phyloP scores from a whole-genome alignment of 202 grass and related monocot genomes.

The Carex arenaria region DNA sequence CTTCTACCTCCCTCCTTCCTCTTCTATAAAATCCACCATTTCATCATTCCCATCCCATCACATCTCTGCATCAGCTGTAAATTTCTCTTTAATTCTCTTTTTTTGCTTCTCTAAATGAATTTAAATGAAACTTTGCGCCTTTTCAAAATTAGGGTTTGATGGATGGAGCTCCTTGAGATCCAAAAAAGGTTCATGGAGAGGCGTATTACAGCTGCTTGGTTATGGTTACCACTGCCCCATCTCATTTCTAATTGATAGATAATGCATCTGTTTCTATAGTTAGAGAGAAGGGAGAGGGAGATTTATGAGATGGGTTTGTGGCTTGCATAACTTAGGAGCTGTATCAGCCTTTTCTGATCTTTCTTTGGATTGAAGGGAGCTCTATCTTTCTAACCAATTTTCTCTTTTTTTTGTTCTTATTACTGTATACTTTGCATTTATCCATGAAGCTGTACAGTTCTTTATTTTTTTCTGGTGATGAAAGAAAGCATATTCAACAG shows the following conservation, averaged over 20 bases:
- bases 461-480: neutral
- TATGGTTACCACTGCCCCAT: constrained; percentile 88
- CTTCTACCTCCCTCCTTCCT: neutral
- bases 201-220: constrained; percentile 56
- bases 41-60: neutral
- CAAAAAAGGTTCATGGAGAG: constrained; percentile 49
- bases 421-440: neutral
- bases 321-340: constrained; percentile 84
- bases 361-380: constrained; percentile 99
- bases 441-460: neutral
- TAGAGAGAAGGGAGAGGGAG: neutral
- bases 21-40: neutral
- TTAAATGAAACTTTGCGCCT: too few species aligned
- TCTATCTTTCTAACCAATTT: constrained; percentile 42
- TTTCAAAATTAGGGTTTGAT: neutral
- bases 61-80: neutral
- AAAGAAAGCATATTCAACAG: neutral
- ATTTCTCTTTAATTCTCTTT: neutral
- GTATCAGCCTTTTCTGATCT: constrained; percentile 43
- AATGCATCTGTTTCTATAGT: neutral
- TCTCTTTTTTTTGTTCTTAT: neutral
- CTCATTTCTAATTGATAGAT: constrained; percentile 20
- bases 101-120: neutral
- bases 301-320: constrained; percentile 63
- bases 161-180: constrained; percentile 70